phyloP scores from a whole-genome alignment of 352 stramenopile species.

The Globisporangium iwayamae region DNA sequence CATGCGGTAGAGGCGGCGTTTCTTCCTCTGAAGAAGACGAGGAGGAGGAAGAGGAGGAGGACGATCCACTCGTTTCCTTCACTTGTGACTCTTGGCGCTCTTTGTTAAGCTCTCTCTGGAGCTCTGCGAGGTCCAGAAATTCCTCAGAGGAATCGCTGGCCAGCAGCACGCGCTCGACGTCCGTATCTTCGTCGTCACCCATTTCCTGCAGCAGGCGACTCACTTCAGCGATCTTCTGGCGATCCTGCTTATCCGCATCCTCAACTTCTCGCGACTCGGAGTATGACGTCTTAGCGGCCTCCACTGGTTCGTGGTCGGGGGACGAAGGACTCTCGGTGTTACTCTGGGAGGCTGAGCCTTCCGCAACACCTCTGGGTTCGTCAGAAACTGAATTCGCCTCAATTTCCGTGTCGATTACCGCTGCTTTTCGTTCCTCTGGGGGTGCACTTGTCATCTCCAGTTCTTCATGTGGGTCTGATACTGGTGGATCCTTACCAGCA shows the following conservation, averaged over 20 bases:
- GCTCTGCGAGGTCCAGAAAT: constrained; percentile 25
- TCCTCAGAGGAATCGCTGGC: constrained; percentile 35
- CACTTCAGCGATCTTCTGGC: constrained; percentile 20
- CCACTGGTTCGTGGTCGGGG: neutral
- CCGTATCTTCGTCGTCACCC: constrained; percentile 17
- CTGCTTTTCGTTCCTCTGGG: neutral
- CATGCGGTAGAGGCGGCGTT: neutral
- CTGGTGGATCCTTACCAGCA: neutral
- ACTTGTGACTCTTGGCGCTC: too few species aligned
- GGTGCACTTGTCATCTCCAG: too few species aligned
- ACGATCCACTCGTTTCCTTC: neutral
- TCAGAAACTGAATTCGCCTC: neutral
- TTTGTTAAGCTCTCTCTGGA: neutral
- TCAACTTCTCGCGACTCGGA: neutral
- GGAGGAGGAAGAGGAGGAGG: neutral
- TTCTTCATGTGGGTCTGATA: too few species aligned
- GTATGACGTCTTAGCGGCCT: too few species aligned
- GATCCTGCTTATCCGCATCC: constrained; percentile 6
- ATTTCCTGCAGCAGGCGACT: constrained; percentile 24
- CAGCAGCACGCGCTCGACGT: neutral
- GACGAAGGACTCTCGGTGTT: too few species aligned
- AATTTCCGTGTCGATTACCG: neutral
- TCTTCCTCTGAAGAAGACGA: neutral
- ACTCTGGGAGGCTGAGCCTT: too few species aligned
- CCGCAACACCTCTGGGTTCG: too few species aligned